Conservation (phyloP, 2,329 filamentous ascomycete species). For the Alternaria conjuncta region DNA sequence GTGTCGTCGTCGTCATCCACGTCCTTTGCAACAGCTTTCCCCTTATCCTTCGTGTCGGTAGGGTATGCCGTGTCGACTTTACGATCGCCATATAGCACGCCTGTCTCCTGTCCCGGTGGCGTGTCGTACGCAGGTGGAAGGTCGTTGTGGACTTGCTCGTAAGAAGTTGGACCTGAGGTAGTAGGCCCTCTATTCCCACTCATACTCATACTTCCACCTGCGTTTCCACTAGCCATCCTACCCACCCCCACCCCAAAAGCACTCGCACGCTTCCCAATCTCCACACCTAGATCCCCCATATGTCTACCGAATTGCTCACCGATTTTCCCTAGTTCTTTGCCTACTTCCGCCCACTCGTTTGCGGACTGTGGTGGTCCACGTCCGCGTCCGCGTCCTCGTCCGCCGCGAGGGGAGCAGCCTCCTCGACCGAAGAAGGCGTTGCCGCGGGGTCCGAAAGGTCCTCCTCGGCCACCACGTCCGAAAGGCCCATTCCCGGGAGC, state of each 20-base stretch:
- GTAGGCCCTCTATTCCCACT: not conserved
- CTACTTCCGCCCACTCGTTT: conserved; percentile 15
- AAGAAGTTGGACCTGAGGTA: not conserved
- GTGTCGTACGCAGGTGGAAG: conserved; percentile 23
- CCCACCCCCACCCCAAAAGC: conserved; percentile 28
- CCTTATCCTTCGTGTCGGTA: not conserved
- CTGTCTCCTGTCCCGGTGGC: conserved; percentile 27
- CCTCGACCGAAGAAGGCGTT: conserved; percentile 5
- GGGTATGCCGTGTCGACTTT: conserved; percentile 1
- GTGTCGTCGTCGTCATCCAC: conserved; percentile 23
- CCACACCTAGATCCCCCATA: conserved; percentile 38
- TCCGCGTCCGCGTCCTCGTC: conserved; percentile 1
- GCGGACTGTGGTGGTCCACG: conserved; percentile 10
- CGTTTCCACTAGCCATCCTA: conserved; percentile 7
- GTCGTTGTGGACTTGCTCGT: conserved; percentile 11
- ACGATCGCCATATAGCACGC: conserved; percentile 15
- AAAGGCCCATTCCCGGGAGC: conserved; percentile 16
- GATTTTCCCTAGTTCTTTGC: conserved; percentile 19
- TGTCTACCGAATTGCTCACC: conserved; percentile 44
- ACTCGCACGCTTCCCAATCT: conserved; percentile 36
- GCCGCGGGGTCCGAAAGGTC: conserved; percentile 9
- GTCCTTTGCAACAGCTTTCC: conserved; percentile 4
- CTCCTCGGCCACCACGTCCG: conserved; percentile 11
- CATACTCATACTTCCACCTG: conserved; percentile 1
- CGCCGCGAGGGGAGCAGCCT: not conserved